Base-by-base conservation (phyloP, 345 rosid species). In the Excoecaria cochinchinensis region DNA sequence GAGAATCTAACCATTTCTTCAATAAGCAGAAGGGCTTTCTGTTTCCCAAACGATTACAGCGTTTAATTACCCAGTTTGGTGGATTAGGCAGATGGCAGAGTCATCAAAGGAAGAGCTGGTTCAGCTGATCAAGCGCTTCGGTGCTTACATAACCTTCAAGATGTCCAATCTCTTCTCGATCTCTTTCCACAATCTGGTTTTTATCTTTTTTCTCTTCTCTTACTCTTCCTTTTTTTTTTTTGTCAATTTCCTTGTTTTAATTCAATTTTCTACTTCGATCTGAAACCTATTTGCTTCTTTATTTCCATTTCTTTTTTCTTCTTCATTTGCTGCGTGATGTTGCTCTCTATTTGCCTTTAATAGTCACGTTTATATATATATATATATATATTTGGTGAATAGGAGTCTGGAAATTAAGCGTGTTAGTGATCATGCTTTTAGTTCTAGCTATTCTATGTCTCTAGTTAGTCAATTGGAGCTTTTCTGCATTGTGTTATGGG, bases 41-140 rank as follows among this genome's bases (percentile, higher is more conserved):
- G 4, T 39, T 36, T 42, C 21, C 13, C 1, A 22, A 8, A 59
- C 10, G 13, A 59, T 4, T 16, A 61, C 65, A 21, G 25, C 25
- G 25, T 22, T 56, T 56, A 19, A 25, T 52, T 16, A 52, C 19
- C 17, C 58, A 31, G 39, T 0, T 17, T 16, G 31, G 67, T 58
- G 16, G 47, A 60, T 59, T 72, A 72, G 76, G 46, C 60, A 73
- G 48, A 74, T 74, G 77, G 77, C 80, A 6, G 76, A 78, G 7
- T 84, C 94, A 68, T 86, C 97, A 22, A 89, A 86, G 73, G 99
- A 91, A 50, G 97, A 93, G 79, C 83, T 93, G 70, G 76, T 93
- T 52, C 93, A 90, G 81, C 89, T 93, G 76, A 89, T 96, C 79
- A 96, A 92, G 82, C 95, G 97, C 9, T 84, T 96, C 70, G 92